phyloP scores from a whole-genome alignment of 106 monocot species.

The Narthecium ossifragum region DNA sequence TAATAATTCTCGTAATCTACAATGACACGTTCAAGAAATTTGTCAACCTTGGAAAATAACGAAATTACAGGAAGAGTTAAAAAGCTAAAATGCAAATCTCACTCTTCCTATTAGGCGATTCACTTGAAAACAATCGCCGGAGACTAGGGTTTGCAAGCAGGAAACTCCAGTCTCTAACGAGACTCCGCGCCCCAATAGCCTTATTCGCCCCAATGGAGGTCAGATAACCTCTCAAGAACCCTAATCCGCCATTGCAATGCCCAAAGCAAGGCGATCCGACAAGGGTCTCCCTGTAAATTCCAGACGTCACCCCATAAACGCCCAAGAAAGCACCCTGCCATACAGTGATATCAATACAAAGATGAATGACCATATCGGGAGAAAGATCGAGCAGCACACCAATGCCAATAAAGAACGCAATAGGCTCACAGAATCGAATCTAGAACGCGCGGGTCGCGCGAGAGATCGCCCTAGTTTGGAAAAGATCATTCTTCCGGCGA shows the following conservation, averaged over 20 bases:
- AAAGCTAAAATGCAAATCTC: neutral
- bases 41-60: neutral
- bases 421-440: constrained; percentile 8
- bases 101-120: constrained; percentile 23
- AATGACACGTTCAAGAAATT: neutral
- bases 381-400: neutral
- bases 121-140: constrained; percentile 26
- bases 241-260: constrained; percentile 7
- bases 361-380: neutral
- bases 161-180: constrained; percentile 12
- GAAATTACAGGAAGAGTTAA: neutral
- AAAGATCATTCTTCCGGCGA: constrained; percentile 22
- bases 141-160: constrained; percentile 25
- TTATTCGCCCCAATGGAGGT: constrained; percentile 14
- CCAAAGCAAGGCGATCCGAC: neutral
- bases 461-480: constrained; percentile 22
- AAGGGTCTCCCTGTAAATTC: neutral
- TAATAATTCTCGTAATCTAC: constrained; percentile 9
- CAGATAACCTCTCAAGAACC: constrained; percentile 22
- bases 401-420: neutral
- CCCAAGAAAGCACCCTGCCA: constrained; percentile 6
- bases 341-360: neutral
- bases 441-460: constrained; percentile 18
- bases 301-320: constrained; percentile 13
- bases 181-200: neutral